Evolutionary conservation across 257 asterid genomes (phyloP).

Genomic region (Ocimum tenuiflorum): DNA sequence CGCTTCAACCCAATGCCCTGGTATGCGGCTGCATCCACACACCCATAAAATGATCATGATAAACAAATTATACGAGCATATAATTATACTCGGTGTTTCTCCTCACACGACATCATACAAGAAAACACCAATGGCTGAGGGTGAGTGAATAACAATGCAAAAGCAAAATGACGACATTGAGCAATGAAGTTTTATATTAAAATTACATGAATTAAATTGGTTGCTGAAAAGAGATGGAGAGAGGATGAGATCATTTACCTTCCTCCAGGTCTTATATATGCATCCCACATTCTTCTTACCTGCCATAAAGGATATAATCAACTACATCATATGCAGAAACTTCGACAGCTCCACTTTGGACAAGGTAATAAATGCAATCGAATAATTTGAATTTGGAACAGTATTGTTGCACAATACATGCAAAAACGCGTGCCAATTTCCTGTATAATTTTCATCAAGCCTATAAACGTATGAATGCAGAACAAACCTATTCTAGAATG

Average conservation of each 20-base stretch:
- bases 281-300: constrained; percentile 97
- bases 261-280: constrained; percentile 85
- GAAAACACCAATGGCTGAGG: not conserved
- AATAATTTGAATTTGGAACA: constrained; percentile 6
- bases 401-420: too few species aligned
- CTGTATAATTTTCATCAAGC: too few species aligned
- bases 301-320: constrained; percentile 27
- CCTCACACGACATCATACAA: not conserved
- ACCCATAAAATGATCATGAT: not conserved
- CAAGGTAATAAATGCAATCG: not conserved
- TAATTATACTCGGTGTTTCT: not conserved
- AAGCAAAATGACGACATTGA: not conserved
- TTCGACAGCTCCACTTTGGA: not conserved
- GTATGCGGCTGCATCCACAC: constrained; percentile 63
- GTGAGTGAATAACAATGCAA: not conserved
- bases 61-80: not conserved
- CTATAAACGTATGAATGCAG: too few species aligned
- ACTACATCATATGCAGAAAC: not conserved
- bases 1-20: constrained; percentile 91
- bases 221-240: not conserved
- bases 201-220: not conserved
- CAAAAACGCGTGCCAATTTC: too few species aligned
- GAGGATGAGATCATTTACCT: constrained; percentile 39
- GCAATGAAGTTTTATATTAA: not conserved
- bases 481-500: too few species aligned